Percentiles rank a stretch among this genome's conserved stretches.
These are phyloP conservation scores for Pichia cephalocereana DNA, from an alignment of 805 yeast genomes.

Conservation along the genomic window DNA sequence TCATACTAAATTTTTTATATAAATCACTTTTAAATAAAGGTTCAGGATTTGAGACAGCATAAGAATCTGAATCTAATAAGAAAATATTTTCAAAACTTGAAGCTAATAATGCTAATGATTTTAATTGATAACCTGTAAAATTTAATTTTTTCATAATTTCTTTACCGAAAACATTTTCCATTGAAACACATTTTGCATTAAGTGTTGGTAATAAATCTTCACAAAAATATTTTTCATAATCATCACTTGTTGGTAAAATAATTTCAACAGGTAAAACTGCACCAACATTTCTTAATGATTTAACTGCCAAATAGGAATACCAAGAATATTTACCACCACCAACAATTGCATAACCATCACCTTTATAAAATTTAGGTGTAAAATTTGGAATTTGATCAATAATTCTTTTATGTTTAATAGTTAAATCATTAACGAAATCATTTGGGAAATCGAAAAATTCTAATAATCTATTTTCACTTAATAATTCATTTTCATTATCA, in stretches of 20 bases:
- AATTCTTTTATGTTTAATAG: constrained; percentile 36
- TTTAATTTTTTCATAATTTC: constrained; percentile 14
- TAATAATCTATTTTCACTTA: constrained; percentile 4
- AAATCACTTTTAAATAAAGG: constrained; percentile 38
- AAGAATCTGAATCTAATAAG: constrained; percentile 38
- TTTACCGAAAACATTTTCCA: constrained; percentile 29
- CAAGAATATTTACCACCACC: constrained; percentile 38
- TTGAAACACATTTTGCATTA: constrained; percentile 34
- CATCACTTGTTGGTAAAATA: constrained; percentile 11
- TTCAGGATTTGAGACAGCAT: constrained; percentile 41
- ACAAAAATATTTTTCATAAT: constrained; percentile 20
- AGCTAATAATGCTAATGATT: constrained; percentile 36
- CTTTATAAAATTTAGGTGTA: constrained; percentile 20
- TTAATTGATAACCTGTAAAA: constrained; percentile 30
- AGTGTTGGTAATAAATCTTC: constrained; percentile 29
- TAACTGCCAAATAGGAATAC: constrained; percentile 30
- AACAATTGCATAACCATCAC: constrained; percentile 29
- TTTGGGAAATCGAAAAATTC: constrained; percentile 19
- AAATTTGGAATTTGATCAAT: constrained; percentile 37
- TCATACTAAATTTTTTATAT: constrained; percentile 35
- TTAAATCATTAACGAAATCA: constrained; percentile 37
- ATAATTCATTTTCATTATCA: constrained; percentile 5
- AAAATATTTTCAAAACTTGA: constrained; percentile 41
- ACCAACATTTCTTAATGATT: constrained; percentile 34
- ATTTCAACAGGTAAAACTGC: constrained; percentile 29